Conservation (phyloP, 163 green algal species). For the Chloroidium sp. region DNA sequence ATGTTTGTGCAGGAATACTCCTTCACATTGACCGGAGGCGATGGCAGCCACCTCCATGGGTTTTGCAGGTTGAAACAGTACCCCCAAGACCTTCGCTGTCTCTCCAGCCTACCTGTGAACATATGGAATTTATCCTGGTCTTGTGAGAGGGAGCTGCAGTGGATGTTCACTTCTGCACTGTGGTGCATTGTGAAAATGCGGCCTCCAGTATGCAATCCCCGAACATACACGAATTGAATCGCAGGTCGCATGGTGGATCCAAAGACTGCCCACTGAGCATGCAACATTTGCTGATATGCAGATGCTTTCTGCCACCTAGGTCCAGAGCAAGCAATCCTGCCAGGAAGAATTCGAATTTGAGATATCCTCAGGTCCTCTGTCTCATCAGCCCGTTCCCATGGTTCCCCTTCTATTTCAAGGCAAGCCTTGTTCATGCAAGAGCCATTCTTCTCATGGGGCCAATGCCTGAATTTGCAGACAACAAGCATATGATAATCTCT, state of each 20-base stretch:
- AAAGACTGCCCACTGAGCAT: not conserved
- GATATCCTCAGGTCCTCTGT: conserved; percentile 60
- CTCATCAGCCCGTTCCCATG: conserved; percentile 52
- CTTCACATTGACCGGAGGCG: conserved; percentile 44
- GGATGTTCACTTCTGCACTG: too few species aligned
- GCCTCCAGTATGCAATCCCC: too few species aligned
- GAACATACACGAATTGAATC: too few species aligned
- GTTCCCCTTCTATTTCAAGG: conserved; percentile 59
- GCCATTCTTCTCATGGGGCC: too few species aligned
- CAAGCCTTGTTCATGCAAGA: not conserved
- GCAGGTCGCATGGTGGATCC: not conserved
- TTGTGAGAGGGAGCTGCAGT: too few species aligned
- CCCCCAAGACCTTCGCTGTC: not conserved
- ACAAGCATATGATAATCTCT: not conserved
- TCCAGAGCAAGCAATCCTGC: too few species aligned
- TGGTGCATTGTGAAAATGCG: too few species aligned
- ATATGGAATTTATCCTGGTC: too few species aligned
- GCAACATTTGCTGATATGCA: conserved; percentile 4
- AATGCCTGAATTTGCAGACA: not conserved
- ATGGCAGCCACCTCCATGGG: conserved; percentile 46
- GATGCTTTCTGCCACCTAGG: conserved; percentile 30
- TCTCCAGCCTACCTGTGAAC: too few species aligned
- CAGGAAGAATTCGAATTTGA: conserved; percentile 18
- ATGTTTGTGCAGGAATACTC: conserved; percentile 44
- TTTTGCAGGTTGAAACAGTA: conserved; percentile 41